phyloP scores from a whole-genome alignment of 192 early-diverging fungal genomes.

The Mortierella antarctica region DNA sequence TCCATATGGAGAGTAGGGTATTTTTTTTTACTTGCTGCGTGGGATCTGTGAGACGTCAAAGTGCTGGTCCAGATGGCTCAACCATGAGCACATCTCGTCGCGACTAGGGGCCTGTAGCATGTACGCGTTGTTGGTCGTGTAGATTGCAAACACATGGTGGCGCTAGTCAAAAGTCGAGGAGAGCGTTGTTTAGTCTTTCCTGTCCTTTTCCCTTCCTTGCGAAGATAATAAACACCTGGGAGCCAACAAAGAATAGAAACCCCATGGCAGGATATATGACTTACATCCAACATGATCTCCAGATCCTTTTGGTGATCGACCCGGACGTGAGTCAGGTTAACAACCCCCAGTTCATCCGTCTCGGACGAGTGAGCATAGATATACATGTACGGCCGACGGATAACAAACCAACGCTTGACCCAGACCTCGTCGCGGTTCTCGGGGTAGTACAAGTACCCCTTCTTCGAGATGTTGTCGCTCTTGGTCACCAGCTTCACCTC shows the following conservation, averaged over 20 bases:
- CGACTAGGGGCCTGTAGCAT: slow-evolving; percentile 70
- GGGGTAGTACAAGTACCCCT: slow-evolving; percentile 63
- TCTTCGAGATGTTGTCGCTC: slow-evolving; percentile 64
- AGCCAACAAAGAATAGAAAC: not conserved
- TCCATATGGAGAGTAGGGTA: too few species aligned
- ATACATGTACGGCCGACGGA: slow-evolving; percentile 83
- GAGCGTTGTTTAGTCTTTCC: not conserved
- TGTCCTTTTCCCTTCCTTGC: not conserved
- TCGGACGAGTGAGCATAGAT: slow-evolving; percentile 74
- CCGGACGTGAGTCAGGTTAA: slow-evolving; percentile 79
- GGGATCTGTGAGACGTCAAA: slow-evolving; percentile 48
- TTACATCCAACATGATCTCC: slow-evolving; percentile 70
- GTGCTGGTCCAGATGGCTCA: slow-evolving; percentile 43
- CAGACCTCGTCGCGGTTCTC: slow-evolving; percentile 71
- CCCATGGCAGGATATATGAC: not conserved
- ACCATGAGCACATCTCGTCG: slow-evolving; percentile 67
- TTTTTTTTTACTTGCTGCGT: not conserved
- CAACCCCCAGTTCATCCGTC: slow-evolving; percentile 74
- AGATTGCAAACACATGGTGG: slow-evolving; percentile 75
- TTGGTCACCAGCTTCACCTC: slow-evolving; percentile 47
- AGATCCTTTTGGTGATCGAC: slow-evolving; percentile 66
- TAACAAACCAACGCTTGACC: slow-evolving; percentile 83
- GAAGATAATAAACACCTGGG: not conserved
- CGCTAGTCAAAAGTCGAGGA: slow-evolving; percentile 47
- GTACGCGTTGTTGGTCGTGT: slow-evolving; percentile 72